These are phyloP conservation scores for Malassezia psittaci DNA, from an alignment of 1,284 basidiomycete genomes.

Conservation along the genomic window DNA sequence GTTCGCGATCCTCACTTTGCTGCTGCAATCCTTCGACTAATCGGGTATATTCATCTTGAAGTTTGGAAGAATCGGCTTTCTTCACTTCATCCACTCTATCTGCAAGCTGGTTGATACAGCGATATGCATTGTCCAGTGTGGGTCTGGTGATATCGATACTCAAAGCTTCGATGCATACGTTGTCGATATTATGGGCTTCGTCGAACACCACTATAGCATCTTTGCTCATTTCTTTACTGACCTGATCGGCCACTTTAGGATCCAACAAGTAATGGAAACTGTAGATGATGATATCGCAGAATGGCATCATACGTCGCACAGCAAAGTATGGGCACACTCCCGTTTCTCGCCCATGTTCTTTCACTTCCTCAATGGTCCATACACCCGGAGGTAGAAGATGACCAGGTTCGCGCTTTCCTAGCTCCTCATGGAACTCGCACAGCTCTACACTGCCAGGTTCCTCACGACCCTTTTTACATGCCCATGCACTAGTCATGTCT, in stretches of 20 bases:
- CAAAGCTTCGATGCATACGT: conserved; percentile 96
- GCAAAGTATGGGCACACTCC: conserved; percentile 92
- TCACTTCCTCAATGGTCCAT: conserved; percentile 86
- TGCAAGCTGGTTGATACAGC: conserved; percentile 75
- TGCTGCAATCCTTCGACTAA: conserved; percentile 83
- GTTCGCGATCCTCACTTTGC: conserved; percentile 54
- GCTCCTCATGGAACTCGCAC: conserved; percentile 88
- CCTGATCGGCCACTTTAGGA: conserved; percentile 97
- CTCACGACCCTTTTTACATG: conserved; percentile 71
- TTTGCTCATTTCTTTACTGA: conserved; percentile 92
- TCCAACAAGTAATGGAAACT: conserved; percentile 98
- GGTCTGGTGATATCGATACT: conserved; percentile 97
- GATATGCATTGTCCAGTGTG: conserved; percentile 87
- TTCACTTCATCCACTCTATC: conserved; percentile 98
- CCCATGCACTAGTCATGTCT: conserved; percentile 79
- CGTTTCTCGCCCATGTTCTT: conserved; percentile 75
- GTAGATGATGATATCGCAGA: conserved; percentile 92
- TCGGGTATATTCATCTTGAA: conserved; percentile 95
- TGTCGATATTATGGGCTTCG: conserved; percentile 91
- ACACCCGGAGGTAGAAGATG: conserved; percentile 76
- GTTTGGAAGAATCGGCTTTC: conserved; percentile 76
- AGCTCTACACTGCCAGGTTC: conserved; percentile 84
- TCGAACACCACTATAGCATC: conserved; percentile 98
- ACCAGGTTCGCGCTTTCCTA: conserved; percentile 71
- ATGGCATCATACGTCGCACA: conserved; percentile 91